phyloP scores from a whole-genome alignment of 2,329 filamentous ascomycete genomes.

The Huntiella bhutanensis region DNA sequence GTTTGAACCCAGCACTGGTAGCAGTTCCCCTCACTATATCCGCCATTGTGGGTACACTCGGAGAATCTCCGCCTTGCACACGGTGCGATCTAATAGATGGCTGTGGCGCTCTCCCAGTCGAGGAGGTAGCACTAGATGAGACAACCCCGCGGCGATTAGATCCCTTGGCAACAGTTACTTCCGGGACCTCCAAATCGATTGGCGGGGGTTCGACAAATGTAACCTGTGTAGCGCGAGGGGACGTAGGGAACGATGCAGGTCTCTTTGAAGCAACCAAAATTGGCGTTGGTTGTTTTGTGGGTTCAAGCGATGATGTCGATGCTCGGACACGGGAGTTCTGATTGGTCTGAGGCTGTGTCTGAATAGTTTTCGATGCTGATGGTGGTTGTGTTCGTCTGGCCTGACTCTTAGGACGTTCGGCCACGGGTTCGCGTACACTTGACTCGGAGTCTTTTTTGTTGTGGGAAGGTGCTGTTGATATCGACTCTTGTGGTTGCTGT shows the following conservation, averaged over 20 bases:
- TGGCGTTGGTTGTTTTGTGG: slow-evolving; percentile 8
- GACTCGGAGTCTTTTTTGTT: not conserved
- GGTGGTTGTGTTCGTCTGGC: not conserved
- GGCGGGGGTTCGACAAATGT: slow-evolving; percentile 8
- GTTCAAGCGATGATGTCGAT: slow-evolving; percentile 15
- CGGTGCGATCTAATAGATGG: slow-evolving; percentile 8
- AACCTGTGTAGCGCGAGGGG: slow-evolving; percentile 12
- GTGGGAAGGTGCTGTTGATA: not conserved
- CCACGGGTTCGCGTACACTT: not conserved
- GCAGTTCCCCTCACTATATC: not conserved
- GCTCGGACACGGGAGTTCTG: slow-evolving; percentile 15
- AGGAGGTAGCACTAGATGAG: slow-evolving; percentile 5
- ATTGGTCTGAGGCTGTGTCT: slow-evolving; percentile 4
- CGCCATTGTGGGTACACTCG: not conserved
- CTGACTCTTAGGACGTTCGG: not conserved
- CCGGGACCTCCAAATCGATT: not conserved
- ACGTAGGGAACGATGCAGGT: slow-evolving; percentile 21
- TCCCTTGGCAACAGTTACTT: slow-evolving; percentile 2
- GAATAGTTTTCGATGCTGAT: not conserved
- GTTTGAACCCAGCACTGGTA: slow-evolving; percentile 1
- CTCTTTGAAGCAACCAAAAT: slow-evolving; percentile 15
- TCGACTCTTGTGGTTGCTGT: slow-evolving; percentile 8
- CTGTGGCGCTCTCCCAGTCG: slow-evolving; percentile 6
- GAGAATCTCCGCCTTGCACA: slow-evolving; percentile 3
- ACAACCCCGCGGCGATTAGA: slow-evolving; percentile 8